Base-by-base conservation (phyloP, 1,284 basidiomycete genomes). In the Leccinum proximum region DNA sequence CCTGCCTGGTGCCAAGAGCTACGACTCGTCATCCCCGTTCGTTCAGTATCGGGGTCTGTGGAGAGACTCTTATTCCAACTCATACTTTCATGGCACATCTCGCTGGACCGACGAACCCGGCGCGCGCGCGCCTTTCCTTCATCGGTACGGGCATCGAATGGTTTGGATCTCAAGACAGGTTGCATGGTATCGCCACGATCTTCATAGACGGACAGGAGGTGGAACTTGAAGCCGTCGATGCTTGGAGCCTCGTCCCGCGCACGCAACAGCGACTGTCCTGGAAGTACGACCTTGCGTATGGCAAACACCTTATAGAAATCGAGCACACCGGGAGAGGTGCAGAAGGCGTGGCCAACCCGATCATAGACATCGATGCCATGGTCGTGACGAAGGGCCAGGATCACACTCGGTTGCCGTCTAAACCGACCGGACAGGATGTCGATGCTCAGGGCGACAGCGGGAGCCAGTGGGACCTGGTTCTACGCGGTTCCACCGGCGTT, bases 141-240 rank as follows among this genome's bases (percentile, higher is more conserved):
- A 79, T 77, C 26, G 89, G 90, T 10, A 87, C 86, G 10, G 88
- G 89, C 2, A 81, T 93, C 68, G 90, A 92, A 76, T 89, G 87
- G 85, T 92, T 91, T 70, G 91, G 91, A 33, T 83, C 80, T 68
- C 80, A 77, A 58, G 85, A 83, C 66, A 78, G 71, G 45, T 74
- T 70, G 22, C 85, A 91, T 70, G 87, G 89, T 13, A 71, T 81
- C 9, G 80, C 86, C 5, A 69, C 80, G 30, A 81, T 92, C 16
- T 84, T 80, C 64, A 76, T 92, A 22, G 87, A 92, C 66, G 86
- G 86, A 8, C 74, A 77, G 60, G 74, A 78, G 38, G 69, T 80
- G 9, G 26, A 26, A 26, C 26, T 26, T 26, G 72, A 79, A 37
- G 73, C 71, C 9, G 77, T 89, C 60, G 80, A 89, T 70, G 71